Percentiles rank a stretch among this genome's conserved stretches.
Conservation (phyloP, 768 basidiomycete species). For the Boletales sp. region DNA sequence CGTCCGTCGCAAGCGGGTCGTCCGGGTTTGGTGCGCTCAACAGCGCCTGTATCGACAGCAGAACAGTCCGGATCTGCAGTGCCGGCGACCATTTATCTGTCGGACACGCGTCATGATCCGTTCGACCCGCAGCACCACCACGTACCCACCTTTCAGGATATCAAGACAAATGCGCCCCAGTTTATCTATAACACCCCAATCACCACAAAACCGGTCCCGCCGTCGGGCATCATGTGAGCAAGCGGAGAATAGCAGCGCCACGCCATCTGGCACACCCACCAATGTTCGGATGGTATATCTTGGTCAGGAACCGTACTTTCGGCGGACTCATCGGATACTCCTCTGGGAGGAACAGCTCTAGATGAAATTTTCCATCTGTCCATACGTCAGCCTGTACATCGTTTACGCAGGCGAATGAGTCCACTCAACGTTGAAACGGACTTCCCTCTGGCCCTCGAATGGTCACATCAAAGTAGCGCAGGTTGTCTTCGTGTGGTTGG, state of each 20-base stretch:
- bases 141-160: conserved; percentile 82
- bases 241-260: conserved; percentile 14
- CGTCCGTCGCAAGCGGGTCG: conserved; percentile 90
- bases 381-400: conserved; percentile 4
- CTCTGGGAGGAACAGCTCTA: conserved; percentile 98
- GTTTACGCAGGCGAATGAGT: background rate
- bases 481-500: conserved; percentile 91
- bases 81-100: conserved; percentile 99
- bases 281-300: conserved; percentile 99
- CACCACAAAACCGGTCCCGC: background rate
- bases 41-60: conserved; percentile 96
- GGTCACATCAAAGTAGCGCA: conserved; percentile 97
- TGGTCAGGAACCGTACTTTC: conserved; percentile 95
- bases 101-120: background rate
- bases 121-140: background rate
- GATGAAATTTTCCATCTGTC: conserved; percentile 84
- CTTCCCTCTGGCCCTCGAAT: conserved; percentile 94
- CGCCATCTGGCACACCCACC: conserved; percentile 52
- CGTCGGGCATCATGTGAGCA: conserved; percentile 23
- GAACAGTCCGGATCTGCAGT: conserved; percentile 95
- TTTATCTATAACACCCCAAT: conserved; percentile 61
- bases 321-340: conserved; percentile 99
- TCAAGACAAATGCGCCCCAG: conserved; percentile 98
- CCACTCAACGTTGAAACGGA: conserved; percentile 76
- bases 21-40: conserved; percentile 96